Evolutionary conservation across 352 stramenopile genomes (phyloP), one percentile per base, ranked within the genome.

Genomic region (Pythium biforme): DNA sequence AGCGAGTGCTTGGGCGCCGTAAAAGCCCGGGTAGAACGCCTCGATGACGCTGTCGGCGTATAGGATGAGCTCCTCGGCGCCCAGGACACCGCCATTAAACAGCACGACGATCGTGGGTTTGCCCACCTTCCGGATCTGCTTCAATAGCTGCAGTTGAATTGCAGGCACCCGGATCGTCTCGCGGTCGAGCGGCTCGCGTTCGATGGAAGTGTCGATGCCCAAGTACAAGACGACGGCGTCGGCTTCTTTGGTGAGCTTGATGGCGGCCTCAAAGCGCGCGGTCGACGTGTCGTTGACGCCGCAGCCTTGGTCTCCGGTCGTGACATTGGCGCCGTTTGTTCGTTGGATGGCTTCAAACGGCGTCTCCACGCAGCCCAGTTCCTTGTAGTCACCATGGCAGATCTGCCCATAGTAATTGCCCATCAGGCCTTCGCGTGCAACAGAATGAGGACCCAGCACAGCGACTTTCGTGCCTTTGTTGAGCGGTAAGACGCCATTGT

Each of bases 341-440:
- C 49, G 43, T 19, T 52, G 34, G 59, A 94, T 85, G 14, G 81
- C 86, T 51, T 92, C 80, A 20, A 90, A 70, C 10, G 90, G 81
- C 17, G 78, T 91, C 61, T 86, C 62, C 10, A 93, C 77, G 41
- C 84, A 93, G 10, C 68, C 72, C 2, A 92, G 64, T 39, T 91
- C 79, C 7, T 70, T 41, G 51, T 90, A 90, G 57, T 88, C 79
- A 1, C 82, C 82, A 43, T 92, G 82, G 39, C 84, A 93, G 51
- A 97, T 87, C 66, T 91, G 87, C 22, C 77, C 89, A 31, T 85
- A 77, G 75, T 96, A 98, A 59, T 92, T 96, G 12, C 86, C 91
- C 71, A 95, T 82, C 46, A 89, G 60, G 2, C 70, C 85, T 27
- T 75, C 70, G 1, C 73, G 73, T 0, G 83, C 74, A 15, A 79